phyloP scores from a whole-genome alignment of 495 filamentous ascomycete species.

The Terfezia claveryi region DNA sequence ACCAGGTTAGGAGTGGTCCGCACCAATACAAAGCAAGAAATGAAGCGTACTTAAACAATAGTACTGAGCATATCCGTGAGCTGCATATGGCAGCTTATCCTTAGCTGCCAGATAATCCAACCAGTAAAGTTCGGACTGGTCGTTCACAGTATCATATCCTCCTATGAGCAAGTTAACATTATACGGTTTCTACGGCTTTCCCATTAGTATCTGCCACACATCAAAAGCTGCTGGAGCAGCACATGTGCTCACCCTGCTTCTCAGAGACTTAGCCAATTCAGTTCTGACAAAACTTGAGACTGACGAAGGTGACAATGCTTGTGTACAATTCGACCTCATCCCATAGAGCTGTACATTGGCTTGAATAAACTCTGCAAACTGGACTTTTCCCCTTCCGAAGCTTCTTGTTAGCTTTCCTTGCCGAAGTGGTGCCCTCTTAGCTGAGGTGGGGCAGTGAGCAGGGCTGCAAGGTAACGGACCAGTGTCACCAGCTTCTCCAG shows the following conservation, averaged over 20 bases:
- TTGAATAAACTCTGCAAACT: conserved; percentile 98
- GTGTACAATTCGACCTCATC: conserved; percentile 84
- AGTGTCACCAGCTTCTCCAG: conserved; percentile 90
- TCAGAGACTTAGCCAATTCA: conserved; percentile 71
- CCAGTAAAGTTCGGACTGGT: conserved; percentile 84
- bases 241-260: conserved; percentile 34
- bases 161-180: conserved; percentile 88
- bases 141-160: conserved; percentile 68
- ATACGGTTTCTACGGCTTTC: conserved; percentile 42
- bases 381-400: conserved; percentile 34
- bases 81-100: conserved; percentile 77
- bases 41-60: conserved; percentile 20
- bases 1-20: conserved; percentile 67
- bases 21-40: conserved; percentile 17
- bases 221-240: background rate
- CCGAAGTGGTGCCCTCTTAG: background rate
- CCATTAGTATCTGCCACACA: background rate
- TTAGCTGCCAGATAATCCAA: conserved; percentile 84
- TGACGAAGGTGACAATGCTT: conserved; percentile 52
- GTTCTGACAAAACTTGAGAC: conserved; percentile 79
- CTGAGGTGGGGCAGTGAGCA: background rate
- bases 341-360: conserved; percentile 94
- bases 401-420: background rate
- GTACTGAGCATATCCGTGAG: conserved; percentile 93
- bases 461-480: conserved; percentile 29